A percentile compares a stretch with the other conserved stretches of the same genome.
Conservation (phyloP, 139 green algal genomes). For the Monoraphidium neglectum region DNA sequence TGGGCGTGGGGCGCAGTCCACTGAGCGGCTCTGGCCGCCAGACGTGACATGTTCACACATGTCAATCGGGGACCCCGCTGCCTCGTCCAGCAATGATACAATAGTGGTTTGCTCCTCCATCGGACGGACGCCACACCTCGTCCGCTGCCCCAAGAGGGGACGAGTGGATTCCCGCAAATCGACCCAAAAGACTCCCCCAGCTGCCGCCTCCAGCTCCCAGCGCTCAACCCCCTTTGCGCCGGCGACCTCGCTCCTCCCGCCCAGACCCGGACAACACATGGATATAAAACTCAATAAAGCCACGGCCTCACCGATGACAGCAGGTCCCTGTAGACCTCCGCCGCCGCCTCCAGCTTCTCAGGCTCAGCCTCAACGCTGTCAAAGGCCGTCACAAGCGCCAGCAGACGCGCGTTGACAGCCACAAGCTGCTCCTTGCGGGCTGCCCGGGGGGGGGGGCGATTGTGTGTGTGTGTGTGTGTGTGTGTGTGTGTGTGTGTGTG, state of each 20-base stretch:
- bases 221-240: too few species aligned
- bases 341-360: slow-evolving; percentile 48
- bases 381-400: slow-evolving; percentile 50
- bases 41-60: too few species aligned
- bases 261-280: neutral
- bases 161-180: neutral
- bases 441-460: too few species aligned
- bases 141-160: too few species aligned
- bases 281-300: too few species aligned
- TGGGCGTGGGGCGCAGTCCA: too few species aligned
- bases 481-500: too few species aligned
- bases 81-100: neutral
- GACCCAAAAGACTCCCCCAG: neutral
- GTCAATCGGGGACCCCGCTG: too few species aligned
- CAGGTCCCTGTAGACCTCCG: slow-evolving; percentile 55
- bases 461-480: too few species aligned
- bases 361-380: slow-evolving; percentile 53
- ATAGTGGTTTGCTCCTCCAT: too few species aligned
- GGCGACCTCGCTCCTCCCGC: neutral
- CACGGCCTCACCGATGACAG: slow-evolving; percentile 32
- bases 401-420: slow-evolving; percentile 57
- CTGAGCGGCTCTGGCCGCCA: too few species aligned
- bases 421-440: slow-evolving; percentile 45
- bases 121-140: too few species aligned
- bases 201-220: neutral